Base-by-base conservation (phyloP, 2,329 filamentous ascomycete species). In the Sphaerulina vaccinii region DNA sequence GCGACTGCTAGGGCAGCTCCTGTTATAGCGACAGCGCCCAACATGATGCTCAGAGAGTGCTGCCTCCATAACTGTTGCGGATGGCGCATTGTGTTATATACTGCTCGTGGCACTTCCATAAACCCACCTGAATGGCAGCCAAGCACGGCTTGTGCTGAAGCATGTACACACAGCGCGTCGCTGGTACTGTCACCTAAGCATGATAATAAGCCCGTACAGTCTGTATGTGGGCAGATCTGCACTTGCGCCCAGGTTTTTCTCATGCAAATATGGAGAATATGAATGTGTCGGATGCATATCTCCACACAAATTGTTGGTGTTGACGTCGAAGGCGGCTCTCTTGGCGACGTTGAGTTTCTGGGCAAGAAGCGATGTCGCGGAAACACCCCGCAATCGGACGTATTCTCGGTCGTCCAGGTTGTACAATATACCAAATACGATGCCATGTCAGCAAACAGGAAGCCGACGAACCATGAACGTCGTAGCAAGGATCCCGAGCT, bases 1-100 rank as follows among this genome's bases (percentile, higher is more conserved):
- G 49, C 43, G 19, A 27, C 38, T 24, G 48, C 52, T 21, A 55
- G 23, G 16, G 29, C 43, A 44, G 52, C 48, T 23, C 52, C 49
- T 13, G 39, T 38, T 11, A 55, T 35, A 39, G 45, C 45, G 32
- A 33, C 38, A 16, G 11, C 45, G 29, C 45, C 24, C 24, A 39
- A 48, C 45, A 48, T 48, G 35, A 46, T 46, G 43, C 32, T 9
- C 3, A 3, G 32, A 23, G 43, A 32, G 37, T 37, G 32, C 3
- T 36, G 19, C 15, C 16, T 36, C 18, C 43, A 22, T 15, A 36
- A 46, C 18, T 7, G 22, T 23, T 24, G 32, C 21, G 43, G 21
- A 23, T 37, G 19, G 21, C 21, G 32, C 15, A 46, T 19, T 11
- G 18, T 35, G 16, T 24, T 48, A 48, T 48, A 48, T 48, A 39